Evolutionary conservation across 768 basidiomycete genomes (phyloP), one percentile per base, ranked within the genome.

Genomic region (Trametes maxima): DNA sequence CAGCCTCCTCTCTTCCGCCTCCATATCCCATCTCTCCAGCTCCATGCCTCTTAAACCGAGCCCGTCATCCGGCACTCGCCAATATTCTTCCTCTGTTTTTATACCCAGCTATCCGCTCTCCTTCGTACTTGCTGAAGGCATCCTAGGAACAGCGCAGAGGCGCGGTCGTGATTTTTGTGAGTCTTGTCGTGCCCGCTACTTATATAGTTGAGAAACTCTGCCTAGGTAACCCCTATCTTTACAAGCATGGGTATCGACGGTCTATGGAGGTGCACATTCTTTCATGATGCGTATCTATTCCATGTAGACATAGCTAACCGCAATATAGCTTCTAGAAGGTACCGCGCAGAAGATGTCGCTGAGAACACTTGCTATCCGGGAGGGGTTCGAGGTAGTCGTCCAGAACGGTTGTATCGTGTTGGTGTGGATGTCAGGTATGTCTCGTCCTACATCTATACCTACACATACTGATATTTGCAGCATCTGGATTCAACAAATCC

Each of bases 401-500:
- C 5, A 10, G 44, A 45, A 10, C 8, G 44, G 24, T 12, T 45
- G 44, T 45, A 45, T 21, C 44, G 44, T 5, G 6, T 45, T 17
- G 44, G 44, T 3, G 44, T 45, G 16, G 44, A 45, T 21, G 44
- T 21, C 5, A 45, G 44, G 44, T 45, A 21, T 45, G 44, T 45
- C 16, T 5, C 42, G 8, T n/a, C 5, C 19, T 11, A 4, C 19
- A 19, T 4, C n/a, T 12, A n/a, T 21, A 45, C 3, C 17, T 45
- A 5, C 40, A 8, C 35, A 5, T 6, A 3, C 28, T 37, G 49
- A n/a, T 5, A 2, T 10, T 36, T 5, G 16, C 14, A 54, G 52
- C 16, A 54, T 54, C 21, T 54, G 52, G 52, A 54, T 54, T 39
- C 52, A n/a, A 14, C 52, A 54, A 13, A 4, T 54, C 1, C 52